Conservation (phyloP, 306 rosid genomes). For the Medicago truncatula region DNA sequence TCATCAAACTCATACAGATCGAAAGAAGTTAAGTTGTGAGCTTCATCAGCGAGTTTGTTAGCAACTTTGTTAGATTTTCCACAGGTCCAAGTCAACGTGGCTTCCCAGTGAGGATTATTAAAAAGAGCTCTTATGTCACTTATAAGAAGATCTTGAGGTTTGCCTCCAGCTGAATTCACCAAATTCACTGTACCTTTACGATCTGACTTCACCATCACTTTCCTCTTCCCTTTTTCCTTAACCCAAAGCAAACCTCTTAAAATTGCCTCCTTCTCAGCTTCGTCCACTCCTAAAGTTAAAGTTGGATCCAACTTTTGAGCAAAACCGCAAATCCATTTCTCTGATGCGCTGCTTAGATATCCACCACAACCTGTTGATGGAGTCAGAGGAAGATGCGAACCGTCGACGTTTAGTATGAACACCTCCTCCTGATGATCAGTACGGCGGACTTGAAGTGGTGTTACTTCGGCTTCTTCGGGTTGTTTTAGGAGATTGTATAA, state of each 20-base stretch:
- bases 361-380: conserved; percentile 7
- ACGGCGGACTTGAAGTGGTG: not conserved
- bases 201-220: not conserved
- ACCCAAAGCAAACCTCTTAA: not conserved
- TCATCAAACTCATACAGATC: not conserved
- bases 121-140: not conserved
- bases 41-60: not conserved
- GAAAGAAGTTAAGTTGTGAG: not conserved
- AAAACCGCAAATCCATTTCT: not conserved
- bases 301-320: not conserved
- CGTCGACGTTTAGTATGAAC: not conserved
- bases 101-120: not conserved
- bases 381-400: not conserved
- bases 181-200: not conserved
- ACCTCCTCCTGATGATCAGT: not conserved
- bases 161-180: not conserved
- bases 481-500: not conserved
- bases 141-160: not conserved
- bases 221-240: not conserved
- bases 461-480: not conserved
- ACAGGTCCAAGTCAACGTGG: not conserved
- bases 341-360: not conserved
- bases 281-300: not conserved
- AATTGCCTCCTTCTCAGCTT: not conserved
- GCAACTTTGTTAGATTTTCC: not conserved